These are phyloP conservation scores for Scutellaria minor DNA, from an alignment of 257 asterid species.

Conservation along the genomic window DNA sequence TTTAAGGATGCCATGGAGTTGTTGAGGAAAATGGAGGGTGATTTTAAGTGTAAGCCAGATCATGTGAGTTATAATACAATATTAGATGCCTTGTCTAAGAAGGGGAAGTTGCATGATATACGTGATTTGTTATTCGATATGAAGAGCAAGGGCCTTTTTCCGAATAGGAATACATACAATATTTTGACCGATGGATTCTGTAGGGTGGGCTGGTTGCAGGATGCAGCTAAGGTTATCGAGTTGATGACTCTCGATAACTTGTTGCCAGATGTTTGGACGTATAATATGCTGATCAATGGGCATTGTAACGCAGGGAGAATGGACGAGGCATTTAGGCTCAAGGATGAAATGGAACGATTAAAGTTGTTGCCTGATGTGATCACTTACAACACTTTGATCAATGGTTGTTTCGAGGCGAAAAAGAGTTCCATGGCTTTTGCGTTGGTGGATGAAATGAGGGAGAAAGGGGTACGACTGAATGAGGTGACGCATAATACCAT, in stretches of 20 bases:
- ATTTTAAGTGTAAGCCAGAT: slow-evolving; percentile 61
- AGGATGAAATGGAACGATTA: slow-evolving; percentile 66
- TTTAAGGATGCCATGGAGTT: slow-evolving; percentile 58
- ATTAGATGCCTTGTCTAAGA: slow-evolving; percentile 64
- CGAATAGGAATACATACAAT: slow-evolving; percentile 65
- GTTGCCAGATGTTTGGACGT: slow-evolving; percentile 76
- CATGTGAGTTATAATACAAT: slow-evolving; percentile 74
- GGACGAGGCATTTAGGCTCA: slow-evolving; percentile 70
- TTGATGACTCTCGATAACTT: slow-evolving; percentile 64
- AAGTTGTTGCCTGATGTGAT: slow-evolving; percentile 75
- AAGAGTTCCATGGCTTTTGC: slow-evolving; percentile 51
- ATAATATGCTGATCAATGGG: slow-evolving; percentile 73
- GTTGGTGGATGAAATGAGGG: slow-evolving; percentile 70
- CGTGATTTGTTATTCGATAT: slow-evolving; percentile 70
- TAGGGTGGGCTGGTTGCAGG: slow-evolving; percentile 76
- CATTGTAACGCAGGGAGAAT: slow-evolving; percentile 60
- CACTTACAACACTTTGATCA: slow-evolving; percentile 79
- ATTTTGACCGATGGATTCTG: slow-evolving; percentile 80
- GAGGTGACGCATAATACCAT: slow-evolving; percentile 73
- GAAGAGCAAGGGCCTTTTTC: slow-evolving; percentile 70
- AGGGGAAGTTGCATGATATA: slow-evolving; percentile 71
- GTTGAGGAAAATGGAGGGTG: slow-evolving; percentile 59
- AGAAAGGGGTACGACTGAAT: slow-evolving; percentile 55
- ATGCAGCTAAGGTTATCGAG: slow-evolving; percentile 69
- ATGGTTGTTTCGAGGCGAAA: slow-evolving; percentile 61